A percentile compares a stretch with the other conserved stretches of the same genome.
These are phyloP conservation scores for Aspergillus sergii DNA, from an alignment of 2,329 filamentous ascomycete species.

Conservation along the genomic window DNA sequence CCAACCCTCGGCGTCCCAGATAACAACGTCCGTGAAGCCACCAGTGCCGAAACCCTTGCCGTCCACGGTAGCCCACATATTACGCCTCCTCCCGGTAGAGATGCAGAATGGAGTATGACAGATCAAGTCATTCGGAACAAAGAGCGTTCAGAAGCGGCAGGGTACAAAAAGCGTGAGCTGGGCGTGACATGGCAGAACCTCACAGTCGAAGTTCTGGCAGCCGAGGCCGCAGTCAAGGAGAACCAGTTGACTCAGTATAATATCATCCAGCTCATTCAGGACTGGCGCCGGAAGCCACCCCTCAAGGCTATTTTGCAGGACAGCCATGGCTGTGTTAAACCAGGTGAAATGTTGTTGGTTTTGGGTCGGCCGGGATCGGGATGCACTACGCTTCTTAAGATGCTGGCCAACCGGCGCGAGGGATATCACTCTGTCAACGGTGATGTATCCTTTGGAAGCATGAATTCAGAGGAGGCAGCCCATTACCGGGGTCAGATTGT, in stretches of 20 bases:
- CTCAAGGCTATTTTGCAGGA: slow-evolving; percentile 65
- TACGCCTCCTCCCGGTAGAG: slow-evolving; percentile 25
- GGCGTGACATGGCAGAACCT: slow-evolving; percentile 59
- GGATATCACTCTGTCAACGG: slow-evolving; percentile 62
- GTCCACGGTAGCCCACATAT: slow-evolving; percentile 7
- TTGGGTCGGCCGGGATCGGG: slow-evolving; percentile 68
- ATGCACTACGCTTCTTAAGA: slow-evolving; percentile 70
- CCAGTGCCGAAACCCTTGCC: slow-evolving; percentile 25
- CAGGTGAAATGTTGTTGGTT: slow-evolving; percentile 72
- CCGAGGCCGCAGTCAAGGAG: slow-evolving; percentile 65
- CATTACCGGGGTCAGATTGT: slow-evolving; percentile 60
- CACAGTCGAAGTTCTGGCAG: slow-evolving; percentile 62
- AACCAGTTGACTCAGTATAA: slow-evolving; percentile 62
- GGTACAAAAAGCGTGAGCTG: slow-evolving; percentile 52
- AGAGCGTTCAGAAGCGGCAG: slow-evolving; percentile 47
- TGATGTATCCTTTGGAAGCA: slow-evolving; percentile 58
- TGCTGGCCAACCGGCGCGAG: slow-evolving; percentile 64
- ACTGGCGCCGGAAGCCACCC: slow-evolving; percentile 57
- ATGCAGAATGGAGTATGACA: slow-evolving; percentile 51
- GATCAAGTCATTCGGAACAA: slow-evolving; percentile 47
- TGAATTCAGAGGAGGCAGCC: slow-evolving; percentile 44
- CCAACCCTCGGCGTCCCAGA: slow-evolving; percentile 16
- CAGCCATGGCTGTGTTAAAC: slow-evolving; percentile 68
- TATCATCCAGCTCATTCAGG: slow-evolving; percentile 53
- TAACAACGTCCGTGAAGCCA: slow-evolving; percentile 22